Base-by-base conservation (phyloP, 257 asterid species). In the Hygrophila difformis region DNA sequence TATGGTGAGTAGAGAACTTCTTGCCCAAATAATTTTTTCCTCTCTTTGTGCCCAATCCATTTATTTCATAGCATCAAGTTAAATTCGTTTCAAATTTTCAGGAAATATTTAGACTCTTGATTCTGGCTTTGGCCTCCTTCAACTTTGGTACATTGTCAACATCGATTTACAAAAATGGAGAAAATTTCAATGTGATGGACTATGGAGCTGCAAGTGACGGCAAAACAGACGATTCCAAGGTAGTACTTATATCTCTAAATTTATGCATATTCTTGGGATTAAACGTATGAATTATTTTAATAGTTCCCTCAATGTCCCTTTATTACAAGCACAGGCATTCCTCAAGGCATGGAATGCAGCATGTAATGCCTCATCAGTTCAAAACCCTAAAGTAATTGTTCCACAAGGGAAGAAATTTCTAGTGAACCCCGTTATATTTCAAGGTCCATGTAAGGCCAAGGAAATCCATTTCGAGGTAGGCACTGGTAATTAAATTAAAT, bases 321-420 rank as follows among this genome's bases (percentile, higher is more conserved):
- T n/a, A n/a, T n/a, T n/a, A n/a, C n/a, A n/a, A n/a, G n/a, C n/a
- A n/a, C n/a, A 78, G 93, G 92, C 92, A 26, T 81, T 81, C 59
- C 19, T 74, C 36, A 61, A 67, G 46, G 79, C 93, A 21, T 85
- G 96, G 96, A 43, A 62, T 55, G 81, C 56, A 42, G 87, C 87
- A 16, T 85, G 96, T 52, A 62, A 47, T 12, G 63, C 76, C 39
- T 45, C 47, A 15, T 19, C 41, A 15, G 65, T 49, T 45, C 45
- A 44, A n/a, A n/a, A n/a, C 55, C 56, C 93, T 14, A 51, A 38
- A 26, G 57, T 85, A n/a, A 33, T 66, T 8, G 53, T 85, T 40
- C 96, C 94, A 42, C 56, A 61, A 14, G 34, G 62, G n/a, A 34
- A 18, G 44, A 62, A 56, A 24, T 85, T 76, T 52, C 44, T 81